Evolutionary conservation across 2,329 filamentous ascomycete species (phyloP).

Genomic region (Cercospora canescens): DNA sequence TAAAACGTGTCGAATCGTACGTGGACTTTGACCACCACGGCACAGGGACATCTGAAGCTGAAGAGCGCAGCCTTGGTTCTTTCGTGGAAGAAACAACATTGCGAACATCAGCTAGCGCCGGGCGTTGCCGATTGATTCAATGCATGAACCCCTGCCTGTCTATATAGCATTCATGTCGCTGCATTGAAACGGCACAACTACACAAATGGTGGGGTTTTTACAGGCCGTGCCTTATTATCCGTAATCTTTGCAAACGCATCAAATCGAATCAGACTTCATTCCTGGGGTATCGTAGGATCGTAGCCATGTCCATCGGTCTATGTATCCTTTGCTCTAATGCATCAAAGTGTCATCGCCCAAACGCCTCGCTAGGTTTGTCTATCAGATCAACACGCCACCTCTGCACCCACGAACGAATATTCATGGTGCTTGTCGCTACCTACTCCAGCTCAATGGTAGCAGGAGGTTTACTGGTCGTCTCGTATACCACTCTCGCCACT

Average conservation of each 20-base stretch:
- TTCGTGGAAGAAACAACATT: not conserved
- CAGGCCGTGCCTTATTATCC: not conserved
- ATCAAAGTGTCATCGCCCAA: not conserved
- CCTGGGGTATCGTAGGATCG: not conserved
- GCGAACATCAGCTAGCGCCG: not conserved
- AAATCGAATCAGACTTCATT: not conserved
- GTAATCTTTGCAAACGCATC: not conserved
- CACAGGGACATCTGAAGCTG: not conserved
- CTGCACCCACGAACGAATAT: no score
- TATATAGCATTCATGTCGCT: not conserved
- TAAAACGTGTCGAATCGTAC: no score
- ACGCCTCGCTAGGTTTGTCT: not conserved
- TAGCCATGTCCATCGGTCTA: not conserved
- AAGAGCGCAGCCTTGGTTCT: not conserved
- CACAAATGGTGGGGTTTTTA: not conserved
- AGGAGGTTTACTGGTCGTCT: constrained; percentile 67
- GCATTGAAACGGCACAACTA: not conserved
- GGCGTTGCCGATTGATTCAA: not conserved
- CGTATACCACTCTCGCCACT: constrained; percentile 70
- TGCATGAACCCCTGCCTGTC: no score
- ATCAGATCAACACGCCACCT: not conserved
- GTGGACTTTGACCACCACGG: no score
- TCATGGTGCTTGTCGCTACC: not conserved
- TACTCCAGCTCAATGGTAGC: constrained; percentile 77
- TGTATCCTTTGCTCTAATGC: not conserved